These are phyloP conservation scores for Aspergillus sp. DNA, from an alignment of 2,329 filamentous ascomycete species.

Conservation along the genomic window DNA sequence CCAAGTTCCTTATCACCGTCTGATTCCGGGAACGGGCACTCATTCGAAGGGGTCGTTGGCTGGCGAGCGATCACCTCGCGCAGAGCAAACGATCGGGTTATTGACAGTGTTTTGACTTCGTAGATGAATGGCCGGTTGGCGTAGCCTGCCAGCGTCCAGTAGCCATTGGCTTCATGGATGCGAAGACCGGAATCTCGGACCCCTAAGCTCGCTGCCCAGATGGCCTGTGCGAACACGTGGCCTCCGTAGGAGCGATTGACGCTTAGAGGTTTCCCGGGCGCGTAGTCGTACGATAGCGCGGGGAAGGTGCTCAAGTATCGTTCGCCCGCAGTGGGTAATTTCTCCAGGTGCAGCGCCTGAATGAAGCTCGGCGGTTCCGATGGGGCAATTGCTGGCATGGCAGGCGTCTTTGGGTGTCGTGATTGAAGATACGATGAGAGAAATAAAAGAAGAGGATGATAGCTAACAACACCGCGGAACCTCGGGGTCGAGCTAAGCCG, in stretches of 20 bases:
- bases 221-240: neutral
- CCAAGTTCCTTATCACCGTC: no score
- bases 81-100: slow-evolving; percentile 10
- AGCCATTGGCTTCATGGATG: slow-evolving; percentile 10
- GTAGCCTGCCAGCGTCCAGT: slow-evolving; percentile 9
- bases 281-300: no score
- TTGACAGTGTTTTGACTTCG: slow-evolving; percentile 26
- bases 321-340: neutral
- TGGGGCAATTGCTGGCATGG: neutral
- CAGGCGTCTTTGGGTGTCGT: no score
- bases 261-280: no score
- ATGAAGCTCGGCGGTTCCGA: slow-evolving; percentile 5
- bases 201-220: slow-evolving; percentile 7
- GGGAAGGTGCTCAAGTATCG: neutral
- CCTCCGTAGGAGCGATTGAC: no score
- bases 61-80: neutral
- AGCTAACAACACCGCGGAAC: no score
- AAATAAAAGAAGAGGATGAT: no score
- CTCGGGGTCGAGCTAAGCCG: no score
- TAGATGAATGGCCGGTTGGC: slow-evolving; percentile 8
- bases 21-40: no score
- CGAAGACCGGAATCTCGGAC: neutral
- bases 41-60: no score
- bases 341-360: slow-evolving; percentile 1
- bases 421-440: no score